phyloP scores from a whole-genome alignment of 805 yeast species.

The Myxozyma sirexii region DNA sequence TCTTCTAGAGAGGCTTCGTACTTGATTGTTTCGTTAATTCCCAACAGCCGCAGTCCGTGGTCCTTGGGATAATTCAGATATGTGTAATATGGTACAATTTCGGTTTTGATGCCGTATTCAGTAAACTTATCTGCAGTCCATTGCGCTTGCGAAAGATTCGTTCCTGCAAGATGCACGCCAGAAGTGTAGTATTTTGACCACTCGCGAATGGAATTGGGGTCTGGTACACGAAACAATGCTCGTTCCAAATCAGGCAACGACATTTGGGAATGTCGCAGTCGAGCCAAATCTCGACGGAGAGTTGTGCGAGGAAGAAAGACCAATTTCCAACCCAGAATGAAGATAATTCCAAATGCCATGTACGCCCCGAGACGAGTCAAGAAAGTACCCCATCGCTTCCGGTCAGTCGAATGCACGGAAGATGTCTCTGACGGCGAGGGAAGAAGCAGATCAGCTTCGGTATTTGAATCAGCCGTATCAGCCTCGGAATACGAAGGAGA shows the following conservation, averaged over 20 bases:
- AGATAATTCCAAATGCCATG: constrained; percentile 53
- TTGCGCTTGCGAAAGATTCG: constrained; percentile 46
- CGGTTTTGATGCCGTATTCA: constrained; percentile 60
- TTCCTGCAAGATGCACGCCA: constrained; percentile 45
- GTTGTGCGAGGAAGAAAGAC: constrained; percentile 85
- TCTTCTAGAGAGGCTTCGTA: constrained; percentile 59
- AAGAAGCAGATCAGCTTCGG: constrained; percentile 31
- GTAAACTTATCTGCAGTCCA: constrained; percentile 62
- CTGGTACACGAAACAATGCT: constrained; percentile 51
- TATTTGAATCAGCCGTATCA: constrained; percentile 17
- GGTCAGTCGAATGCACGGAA: constrained; percentile 1
- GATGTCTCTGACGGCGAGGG: constrained; percentile 34
- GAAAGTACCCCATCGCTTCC: constrained; percentile 33
- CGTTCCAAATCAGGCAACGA: constrained; percentile 74
- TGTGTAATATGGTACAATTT: constrained; percentile 61
- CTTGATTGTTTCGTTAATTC: constrained; percentile 42
- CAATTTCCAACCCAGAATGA: constrained; percentile 60
- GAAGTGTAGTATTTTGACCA: constrained; percentile 51
- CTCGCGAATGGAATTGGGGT: constrained; percentile 46
- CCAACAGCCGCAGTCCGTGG: constrained; percentile 53
- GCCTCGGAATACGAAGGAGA: constrained; percentile 2
- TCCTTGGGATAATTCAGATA: constrained; percentile 65
- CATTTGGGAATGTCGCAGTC: constrained; percentile 67
- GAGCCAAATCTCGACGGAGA: constrained; percentile 72
- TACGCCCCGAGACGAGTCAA: constrained; percentile 49